Evolutionary conservation across 1,284 basidiomycete species (phyloP).

Genomic region (Volvariella surrecta): DNA sequence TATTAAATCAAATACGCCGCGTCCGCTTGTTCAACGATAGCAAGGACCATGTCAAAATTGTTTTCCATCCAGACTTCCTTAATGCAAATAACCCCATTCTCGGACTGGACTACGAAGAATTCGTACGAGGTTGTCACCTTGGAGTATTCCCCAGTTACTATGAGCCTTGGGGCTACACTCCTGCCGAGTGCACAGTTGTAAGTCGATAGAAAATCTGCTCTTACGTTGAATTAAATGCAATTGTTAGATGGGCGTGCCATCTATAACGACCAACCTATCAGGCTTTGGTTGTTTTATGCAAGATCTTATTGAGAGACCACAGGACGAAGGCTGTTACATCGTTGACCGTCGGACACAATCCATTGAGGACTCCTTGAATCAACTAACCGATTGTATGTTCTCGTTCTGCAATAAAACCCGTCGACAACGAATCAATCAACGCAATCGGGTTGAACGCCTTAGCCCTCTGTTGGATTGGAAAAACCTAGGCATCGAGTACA

Average conservation of each 20-base stretch:
- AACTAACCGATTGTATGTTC: constrained; percentile 69
- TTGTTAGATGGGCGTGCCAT: constrained; percentile 89
- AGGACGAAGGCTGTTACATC: constrained; percentile 90
- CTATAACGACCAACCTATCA: constrained; percentile 94
- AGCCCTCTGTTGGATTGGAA: constrained; percentile 97
- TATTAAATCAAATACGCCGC: constrained; percentile 89
- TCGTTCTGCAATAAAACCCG: constrained; percentile 84
- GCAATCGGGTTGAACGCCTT: constrained; percentile 92
- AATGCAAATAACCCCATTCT: constrained; percentile 97
- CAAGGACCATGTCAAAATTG: constrained; percentile 82
- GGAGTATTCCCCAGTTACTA: constrained; percentile 98
- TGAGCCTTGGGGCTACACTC: constrained; percentile 90
- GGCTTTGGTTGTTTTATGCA: constrained; percentile 99
- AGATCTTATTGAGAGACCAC: constrained; percentile 90
- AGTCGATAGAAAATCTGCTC: constrained; percentile 19
- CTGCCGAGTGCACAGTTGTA: constrained; percentile 79
- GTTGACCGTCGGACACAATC: constrained; percentile 88
- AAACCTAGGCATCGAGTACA: constrained; percentile 94
- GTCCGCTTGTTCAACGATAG: constrained; percentile 86
- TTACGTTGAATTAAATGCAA: constrained; percentile 7
- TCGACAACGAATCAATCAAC: constrained; percentile 95
- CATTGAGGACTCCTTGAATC: constrained; percentile 86
- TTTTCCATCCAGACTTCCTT: constrained; percentile 98
- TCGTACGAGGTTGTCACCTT: constrained; percentile 94
- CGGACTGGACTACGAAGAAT: constrained; percentile 97